These are phyloP conservation scores for Phytopythium vexans DNA, from an alignment of 352 stramenopile genomes.

Conservation along the genomic window DNA sequence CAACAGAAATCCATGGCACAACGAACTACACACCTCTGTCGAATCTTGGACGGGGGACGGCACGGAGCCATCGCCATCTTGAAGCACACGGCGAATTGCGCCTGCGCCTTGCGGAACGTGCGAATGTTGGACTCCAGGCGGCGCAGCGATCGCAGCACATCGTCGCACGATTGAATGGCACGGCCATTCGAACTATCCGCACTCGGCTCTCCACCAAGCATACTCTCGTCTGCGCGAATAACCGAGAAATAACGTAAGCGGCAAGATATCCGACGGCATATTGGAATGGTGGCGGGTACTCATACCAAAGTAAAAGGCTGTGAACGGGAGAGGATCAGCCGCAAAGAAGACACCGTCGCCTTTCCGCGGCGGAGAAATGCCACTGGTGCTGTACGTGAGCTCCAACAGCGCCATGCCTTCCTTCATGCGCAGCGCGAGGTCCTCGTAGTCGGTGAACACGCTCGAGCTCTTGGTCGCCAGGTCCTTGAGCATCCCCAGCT, in stretches of 20 bases:
- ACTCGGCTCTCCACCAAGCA: slow-evolving; percentile 16
- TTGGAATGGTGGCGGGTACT: background rate
- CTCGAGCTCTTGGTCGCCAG: slow-evolving; percentile 37
- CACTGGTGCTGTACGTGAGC: slow-evolving; percentile 54
- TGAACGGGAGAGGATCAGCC: slow-evolving; percentile 40
- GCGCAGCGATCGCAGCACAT: slow-evolving; percentile 43
- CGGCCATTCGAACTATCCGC: slow-evolving; percentile 1
- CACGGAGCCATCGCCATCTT: slow-evolving; percentile 52
- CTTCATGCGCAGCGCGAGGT: slow-evolving; percentile 32
- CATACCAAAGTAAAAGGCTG: slow-evolving; percentile 49
- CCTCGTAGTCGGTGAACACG: slow-evolving; percentile 25
- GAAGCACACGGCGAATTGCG: slow-evolving; percentile 54
- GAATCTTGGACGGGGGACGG: slow-evolving; percentile 62
- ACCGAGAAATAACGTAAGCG: slow-evolving; percentile 1
- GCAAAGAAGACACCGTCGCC: slow-evolving; percentile 53
- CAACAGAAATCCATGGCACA: background rate
- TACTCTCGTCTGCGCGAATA: slow-evolving; percentile 9
- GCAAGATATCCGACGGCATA: background rate
- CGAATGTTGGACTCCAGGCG: slow-evolving; percentile 47
- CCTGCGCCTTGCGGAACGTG: slow-evolving; percentile 35
- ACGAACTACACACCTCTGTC: slow-evolving; percentile 32
- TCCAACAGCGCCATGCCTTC: slow-evolving; percentile 48
- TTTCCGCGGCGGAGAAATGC: slow-evolving; percentile 50
- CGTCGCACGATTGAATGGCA: slow-evolving; percentile 8
- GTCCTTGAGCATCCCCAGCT: slow-evolving; percentile 72